Base-by-base conservation (phyloP, 2,329 filamentous ascomycete species). In the Penicillium sclerotiorum region DNA sequence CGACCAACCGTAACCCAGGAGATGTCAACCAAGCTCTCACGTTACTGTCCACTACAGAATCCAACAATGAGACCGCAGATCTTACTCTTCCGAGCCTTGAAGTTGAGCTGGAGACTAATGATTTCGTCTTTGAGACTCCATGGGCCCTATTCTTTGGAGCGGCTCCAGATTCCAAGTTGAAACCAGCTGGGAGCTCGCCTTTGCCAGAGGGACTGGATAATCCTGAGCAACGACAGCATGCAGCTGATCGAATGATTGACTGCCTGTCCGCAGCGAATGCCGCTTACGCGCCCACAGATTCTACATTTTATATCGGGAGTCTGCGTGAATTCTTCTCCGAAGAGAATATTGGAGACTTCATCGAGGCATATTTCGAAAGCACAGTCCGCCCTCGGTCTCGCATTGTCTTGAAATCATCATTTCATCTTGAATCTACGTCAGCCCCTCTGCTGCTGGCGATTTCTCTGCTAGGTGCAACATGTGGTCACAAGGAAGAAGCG, bases 351-450 rank as follows among this genome's bases (percentile, higher is more conserved):
- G n/a, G 25, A 17, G 25, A 51, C 2, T 52, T 49, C 6, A 41
- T 54, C 21, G 15, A 45, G 11, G 53, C 50, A n/a, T 56, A 56
- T 25, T 56, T 56, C 13, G 53, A 56, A 8, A 18, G 40, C 8
- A 56, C 51, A 1, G 53, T 56, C 18, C 48, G 53, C 3, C 53
- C 53, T n/a, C 50, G 53, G 21, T 56, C 50, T 30, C 50, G 53
- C 22, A 50, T 56, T 18, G 48, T 54, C 15, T 33, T 54, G 17
- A 56, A 52, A 39, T 49, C 51, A 6, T 18, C 32, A 8, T 56
- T 56, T 35, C 20, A 47, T 18, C 47, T 56, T 6, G 37, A 40
- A 13, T 41, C 22, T 5, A 35, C 22, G 1, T 53, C 50, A 6
- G 15, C 38, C 1, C 43, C 38, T 1, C 36, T 54, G 11, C 41